Evolutionary conservation across 441 rosid genomes (phyloP), one percentile per base, ranked within the genome.

Genomic region (Brassica hybrid): DNA sequence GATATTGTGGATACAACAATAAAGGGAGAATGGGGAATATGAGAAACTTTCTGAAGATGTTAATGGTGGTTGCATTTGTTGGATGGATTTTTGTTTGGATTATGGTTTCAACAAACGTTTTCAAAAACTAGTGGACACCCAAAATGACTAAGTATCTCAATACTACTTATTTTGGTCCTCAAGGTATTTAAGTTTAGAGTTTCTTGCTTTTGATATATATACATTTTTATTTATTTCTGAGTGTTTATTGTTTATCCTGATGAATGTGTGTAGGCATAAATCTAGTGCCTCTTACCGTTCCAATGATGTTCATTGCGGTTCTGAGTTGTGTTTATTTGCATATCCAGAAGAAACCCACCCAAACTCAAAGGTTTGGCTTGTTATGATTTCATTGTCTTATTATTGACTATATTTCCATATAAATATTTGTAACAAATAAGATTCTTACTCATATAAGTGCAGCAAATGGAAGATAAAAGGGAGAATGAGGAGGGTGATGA

Each of bases 81-180:
- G 96, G 91, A 30, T 77, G 74, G 80, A 60, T 85, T 16, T 64
- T 89, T 78, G 19, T 89, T 64, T 91, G 92, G 96, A 74, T 86
- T 67, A 72, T 84, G 79, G 23, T 74, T 48, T 83, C 86, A 27
- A 79, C 83, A 25, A 32, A 76, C 14, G 60, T 59, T 9, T 84
- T 6, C 69, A 66, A 50, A 67, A 14, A 12, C 21, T 71, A 23
- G 0, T 79, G 83, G 87, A 74, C 36, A 0, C 78, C 83, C 7
- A 64, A 75, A 65, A 27, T 80, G 7, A 54, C 76, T 7, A 75
- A 70, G 21, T 7, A 71, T 5, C 74, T 80, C 61, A 80, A 75
- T 5, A 75, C 83, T 19, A 71, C 74, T 48, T 80, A 75, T 38
- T 80, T 80, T 71, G 83, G 83, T 58, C 76, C 70, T 68, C 74